phyloP scores from a whole-genome alignment of 495 filamentous ascomycete species.

The Penicillium manginii region DNA sequence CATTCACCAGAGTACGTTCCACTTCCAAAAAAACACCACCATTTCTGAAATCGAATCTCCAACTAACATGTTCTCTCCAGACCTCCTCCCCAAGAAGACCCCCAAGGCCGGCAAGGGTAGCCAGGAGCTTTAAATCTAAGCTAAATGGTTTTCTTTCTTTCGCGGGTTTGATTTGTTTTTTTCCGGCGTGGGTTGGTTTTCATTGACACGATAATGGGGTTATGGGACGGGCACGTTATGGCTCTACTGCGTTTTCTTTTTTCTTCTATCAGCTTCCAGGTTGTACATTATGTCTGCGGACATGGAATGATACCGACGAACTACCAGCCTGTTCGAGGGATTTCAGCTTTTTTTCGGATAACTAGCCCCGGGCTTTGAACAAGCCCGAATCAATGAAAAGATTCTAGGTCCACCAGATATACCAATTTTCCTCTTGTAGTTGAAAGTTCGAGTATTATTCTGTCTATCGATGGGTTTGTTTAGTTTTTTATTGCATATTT shows the following conservation, averaged over 20 bases:
- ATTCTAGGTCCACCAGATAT: constrained; percentile 28
- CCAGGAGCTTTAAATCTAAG: constrained; percentile 75
- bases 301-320: constrained; percentile 59
- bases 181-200: constrained; percentile 62
- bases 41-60: neutral
- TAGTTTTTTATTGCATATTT: too few relatives aligned
- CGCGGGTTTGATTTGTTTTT: constrained; percentile 59
- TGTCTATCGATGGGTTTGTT: too few relatives aligned
- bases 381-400: constrained; percentile 33
- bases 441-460: neutral
- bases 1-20: constrained; percentile 91
- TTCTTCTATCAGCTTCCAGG: constrained; percentile 64
- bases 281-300: constrained; percentile 92
- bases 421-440: neutral
- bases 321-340: constrained; percentile 35
- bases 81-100: constrained; percentile 98
- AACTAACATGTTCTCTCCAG: constrained; percentile 60
- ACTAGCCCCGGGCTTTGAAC: constrained; percentile 19
- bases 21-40: neutral
- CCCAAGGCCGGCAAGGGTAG: constrained; percentile 89
- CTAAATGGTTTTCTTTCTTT: constrained; percentile 47
- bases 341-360: constrained; percentile 33
- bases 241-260: constrained; percentile 73
- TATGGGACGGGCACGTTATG: constrained; percentile 77
- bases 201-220: constrained; percentile 88